These are phyloP conservation scores for Leccinum fallax DNA, from an alignment of 1,284 basidiomycete species.

Conservation along the genomic window DNA sequence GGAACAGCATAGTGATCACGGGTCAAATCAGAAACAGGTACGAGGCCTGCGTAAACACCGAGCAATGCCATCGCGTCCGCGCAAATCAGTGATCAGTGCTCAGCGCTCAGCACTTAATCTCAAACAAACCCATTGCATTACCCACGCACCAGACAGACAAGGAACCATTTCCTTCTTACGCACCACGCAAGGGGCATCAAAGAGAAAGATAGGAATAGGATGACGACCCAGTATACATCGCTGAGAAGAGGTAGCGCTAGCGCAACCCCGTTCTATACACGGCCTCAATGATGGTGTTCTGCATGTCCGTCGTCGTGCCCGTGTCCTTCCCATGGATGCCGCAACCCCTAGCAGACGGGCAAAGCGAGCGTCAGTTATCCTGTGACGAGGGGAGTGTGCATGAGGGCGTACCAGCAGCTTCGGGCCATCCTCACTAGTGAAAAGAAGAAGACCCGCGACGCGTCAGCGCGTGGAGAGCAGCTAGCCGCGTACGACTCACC, in stretches of 20 bases:
- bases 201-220: not conserved
- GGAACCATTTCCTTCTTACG: not conserved
- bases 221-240: conserved; percentile 16
- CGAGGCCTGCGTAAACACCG: not conserved
- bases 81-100: not conserved
- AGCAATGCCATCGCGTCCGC: not conserved
- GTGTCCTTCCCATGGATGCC: conserved; percentile 59
- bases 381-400: not conserved
- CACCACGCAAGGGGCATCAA: not conserved
- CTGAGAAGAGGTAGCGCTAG: not conserved
- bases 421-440: conserved; percentile 66
- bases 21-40: not conserved
- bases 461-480: conserved; percentile 5
- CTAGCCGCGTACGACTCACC: conserved; percentile 55
- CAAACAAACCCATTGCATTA: not conserved
- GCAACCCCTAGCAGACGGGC: conserved; percentile 44
- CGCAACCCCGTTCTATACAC: conserved; percentile 17
- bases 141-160: not conserved
- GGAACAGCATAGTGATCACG: not conserved
- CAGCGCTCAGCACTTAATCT: not conserved
- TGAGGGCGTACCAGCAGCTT: conserved; percentile 61
- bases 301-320: conserved; percentile 40
- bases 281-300: conserved; percentile 30
- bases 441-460: conserved; percentile 3
- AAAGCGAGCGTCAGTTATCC: not conserved